Percentiles rank a stretch among this genome's conserved stretches.
These are phyloP conservation scores for Pogostemon cablin DNA, from an alignment of 257 asterid species.

Conservation along the genomic window DNA sequence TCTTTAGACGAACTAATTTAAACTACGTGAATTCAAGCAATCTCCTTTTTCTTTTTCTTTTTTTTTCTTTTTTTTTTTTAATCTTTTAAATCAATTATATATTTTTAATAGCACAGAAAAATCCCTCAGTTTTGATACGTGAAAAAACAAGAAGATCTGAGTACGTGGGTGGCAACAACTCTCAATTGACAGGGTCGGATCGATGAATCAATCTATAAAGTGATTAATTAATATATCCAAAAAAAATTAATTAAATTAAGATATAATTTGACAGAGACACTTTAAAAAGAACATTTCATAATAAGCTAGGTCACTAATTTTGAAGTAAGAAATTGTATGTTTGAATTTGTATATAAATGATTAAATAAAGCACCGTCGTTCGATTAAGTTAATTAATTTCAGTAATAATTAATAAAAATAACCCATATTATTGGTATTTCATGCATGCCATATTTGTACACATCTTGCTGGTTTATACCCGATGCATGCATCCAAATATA, in stretches of 20 bases:
- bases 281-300: background rate
- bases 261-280: constrained; percentile 4
- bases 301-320: constrained; percentile 5
- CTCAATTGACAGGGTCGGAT: constrained; percentile 24
- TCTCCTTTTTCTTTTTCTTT: too few relatives aligned
- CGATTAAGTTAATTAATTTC: background rate
- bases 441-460: background rate
- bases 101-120: too few relatives aligned
- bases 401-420: background rate
- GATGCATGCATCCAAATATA: too few relatives aligned
- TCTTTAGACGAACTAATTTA: too few relatives aligned
- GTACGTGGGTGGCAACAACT: constrained; percentile 21
- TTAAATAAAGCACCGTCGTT: background rate
- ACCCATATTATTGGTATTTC: background rate
- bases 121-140: background rate
- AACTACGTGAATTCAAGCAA: too few relatives aligned
- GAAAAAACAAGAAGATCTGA: background rate
- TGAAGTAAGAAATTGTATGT: background rate
- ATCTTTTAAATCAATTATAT: too few relatives aligned
- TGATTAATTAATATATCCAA: background rate
- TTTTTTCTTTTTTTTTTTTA: too few relatives aligned
- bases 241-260: background rate
- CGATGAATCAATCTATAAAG: too few relatives aligned
- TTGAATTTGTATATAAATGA: background rate
- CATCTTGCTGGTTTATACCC: background rate